Base-by-base conservation (phyloP, 2,329 filamentous ascomycete species). In the Thelonectria olida region DNA sequence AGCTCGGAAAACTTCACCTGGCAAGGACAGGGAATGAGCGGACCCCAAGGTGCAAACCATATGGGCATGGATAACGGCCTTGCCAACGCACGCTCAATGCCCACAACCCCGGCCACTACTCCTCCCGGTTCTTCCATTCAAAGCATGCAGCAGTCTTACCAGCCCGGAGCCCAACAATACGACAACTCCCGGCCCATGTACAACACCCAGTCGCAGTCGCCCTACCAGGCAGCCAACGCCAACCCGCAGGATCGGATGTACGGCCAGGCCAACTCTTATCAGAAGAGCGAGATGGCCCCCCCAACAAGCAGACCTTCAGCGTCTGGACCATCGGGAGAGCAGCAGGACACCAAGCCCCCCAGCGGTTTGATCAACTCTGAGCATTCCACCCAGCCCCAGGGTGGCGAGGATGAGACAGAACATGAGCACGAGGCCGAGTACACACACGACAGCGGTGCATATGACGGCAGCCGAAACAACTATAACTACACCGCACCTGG, bases 231-330 rank as follows among this genome's bases (percentile, higher is more conserved):
- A 34, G 81, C 88, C 5, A 82, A 85, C 52, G 80, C 84, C 62
- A 82, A 84, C 22, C 82, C 86, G 17, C 87, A 89, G 61, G 87
- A 90, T 27, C 81, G 84, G 41, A 87, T 96, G 76, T 89, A 91
- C 72, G 84, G 85, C 39, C 95, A 94, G 63, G 74, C 84, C 47
- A 84, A 81, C 70, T 79, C 85, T 7, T 96, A 95, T 70, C 84
- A 92, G 63, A 96, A 96, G 82, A 91, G 83, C 62, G 93, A 97
- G 69, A 97, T 97, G 92, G 92, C 90, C 0, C 93, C 93, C 19
- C 92, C 93, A 10, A 87, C 91, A 28, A 82, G 80, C 58, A 85
- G 90, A 60, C 82, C 86, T 2, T 76, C 85, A 6, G 84, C 86
- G 44, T 80, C 86, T 36, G 85, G 87, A 51, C 78, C 84, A 4